These are phyloP conservation scores for Penicillium daleae DNA, from an alignment of 495 filamentous ascomycete species.

Conservation along the genomic window DNA sequence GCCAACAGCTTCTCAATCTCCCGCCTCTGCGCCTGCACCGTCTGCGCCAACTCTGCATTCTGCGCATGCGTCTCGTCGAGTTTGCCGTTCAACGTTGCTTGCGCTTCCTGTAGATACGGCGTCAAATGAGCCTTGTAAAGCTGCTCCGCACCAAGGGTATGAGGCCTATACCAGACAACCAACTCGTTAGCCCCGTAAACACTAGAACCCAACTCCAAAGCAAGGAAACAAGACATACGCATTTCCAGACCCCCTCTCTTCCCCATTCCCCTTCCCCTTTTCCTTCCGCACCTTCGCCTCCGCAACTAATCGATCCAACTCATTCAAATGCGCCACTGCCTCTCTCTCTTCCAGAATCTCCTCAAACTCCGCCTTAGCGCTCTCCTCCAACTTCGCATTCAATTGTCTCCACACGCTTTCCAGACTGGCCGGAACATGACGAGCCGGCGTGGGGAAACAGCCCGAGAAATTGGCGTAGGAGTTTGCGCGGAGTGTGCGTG, in stretches of 20 bases:
- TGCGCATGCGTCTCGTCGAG: constrained; percentile 63
- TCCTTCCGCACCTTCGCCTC: constrained; percentile 68
- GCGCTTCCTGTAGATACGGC: constrained; percentile 65
- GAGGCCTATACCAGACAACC: constrained; percentile 57
- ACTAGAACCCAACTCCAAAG: neutral
- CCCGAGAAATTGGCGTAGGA: constrained; percentile 77
- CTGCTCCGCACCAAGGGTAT: constrained; percentile 69
- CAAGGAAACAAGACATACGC: constrained; percentile 38
- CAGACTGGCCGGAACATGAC: constrained; percentile 67
- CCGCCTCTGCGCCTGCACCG: constrained; percentile 65
- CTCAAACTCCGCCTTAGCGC: constrained; percentile 73
- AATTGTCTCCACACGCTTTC: constrained; percentile 71
- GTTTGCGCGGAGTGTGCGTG: constrained; percentile 71
- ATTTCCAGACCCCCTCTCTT: constrained; percentile 22
- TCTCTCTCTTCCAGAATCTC: constrained; percentile 68
- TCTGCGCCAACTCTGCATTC: constrained; percentile 65
- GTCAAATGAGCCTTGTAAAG: constrained; percentile 72
- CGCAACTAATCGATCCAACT: constrained; percentile 72
- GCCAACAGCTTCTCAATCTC: constrained; percentile 73
- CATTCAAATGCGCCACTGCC: constrained; percentile 78
- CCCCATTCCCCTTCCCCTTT: constrained; percentile 29
- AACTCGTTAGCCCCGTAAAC: neutral
- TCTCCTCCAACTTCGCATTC: constrained; percentile 64
- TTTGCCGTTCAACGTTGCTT: constrained; percentile 61
- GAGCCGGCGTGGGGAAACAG: constrained; percentile 86